These are phyloP conservation scores for Cymbopogon citratus DNA, from an alignment of 176 grass and related monocot species.

Conservation along the genomic window DNA sequence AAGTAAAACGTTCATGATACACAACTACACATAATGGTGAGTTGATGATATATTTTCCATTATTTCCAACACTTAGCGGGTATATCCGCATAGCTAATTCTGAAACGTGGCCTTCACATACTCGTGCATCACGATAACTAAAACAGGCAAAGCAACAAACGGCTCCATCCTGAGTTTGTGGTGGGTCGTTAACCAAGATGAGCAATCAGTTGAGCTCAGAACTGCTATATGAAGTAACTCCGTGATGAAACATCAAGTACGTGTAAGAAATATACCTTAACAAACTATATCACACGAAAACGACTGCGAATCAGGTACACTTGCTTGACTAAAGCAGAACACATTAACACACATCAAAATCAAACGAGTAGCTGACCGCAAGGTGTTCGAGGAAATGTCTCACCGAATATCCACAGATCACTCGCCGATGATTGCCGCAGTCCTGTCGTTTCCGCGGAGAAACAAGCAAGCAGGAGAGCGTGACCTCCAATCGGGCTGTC, in stretches of 20 bases:
- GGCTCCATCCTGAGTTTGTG: no score
- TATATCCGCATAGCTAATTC: no score
- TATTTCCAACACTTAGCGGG: not conserved
- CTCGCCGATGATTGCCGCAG: not conserved
- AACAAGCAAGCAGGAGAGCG: not conserved
- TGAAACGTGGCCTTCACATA: no score
- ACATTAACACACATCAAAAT: not conserved
- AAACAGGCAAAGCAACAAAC: no score
- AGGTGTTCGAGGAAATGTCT: constrained; percentile 19
- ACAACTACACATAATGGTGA: not conserved
- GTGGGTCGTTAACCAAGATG: no score
- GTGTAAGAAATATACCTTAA: not conserved
- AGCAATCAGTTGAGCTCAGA: no score
- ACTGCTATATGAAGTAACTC: no score
- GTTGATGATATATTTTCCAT: not conserved
- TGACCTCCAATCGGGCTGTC: no score
- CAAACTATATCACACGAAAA: not conserved
- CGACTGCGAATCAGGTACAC: not conserved
- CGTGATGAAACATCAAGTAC: not conserved
- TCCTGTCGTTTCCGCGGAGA: not conserved
- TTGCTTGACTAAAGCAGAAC: not conserved
- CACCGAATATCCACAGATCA: not conserved
- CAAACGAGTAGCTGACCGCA: not conserved
- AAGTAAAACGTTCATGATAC: not conserved
- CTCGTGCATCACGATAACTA: no score